These are phyloP conservation scores for Geosmithia putterillii DNA, from an alignment of 2,329 filamentous ascomycete species.

Conservation along the genomic window DNA sequence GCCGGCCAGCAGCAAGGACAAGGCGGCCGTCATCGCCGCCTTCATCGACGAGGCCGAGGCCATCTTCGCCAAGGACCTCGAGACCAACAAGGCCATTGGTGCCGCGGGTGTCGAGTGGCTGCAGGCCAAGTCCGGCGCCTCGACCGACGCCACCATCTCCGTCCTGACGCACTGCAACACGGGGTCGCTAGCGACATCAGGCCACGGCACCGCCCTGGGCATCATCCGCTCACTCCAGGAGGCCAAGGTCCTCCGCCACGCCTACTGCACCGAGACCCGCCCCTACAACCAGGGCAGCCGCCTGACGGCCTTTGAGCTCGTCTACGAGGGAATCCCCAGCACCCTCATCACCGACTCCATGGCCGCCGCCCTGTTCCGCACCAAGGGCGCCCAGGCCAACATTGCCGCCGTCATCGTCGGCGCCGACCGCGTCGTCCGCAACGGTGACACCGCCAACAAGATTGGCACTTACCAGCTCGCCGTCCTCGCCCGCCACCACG, in stretches of 20 bases:
- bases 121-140: constrained; percentile 39
- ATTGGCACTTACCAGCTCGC: constrained; percentile 91
- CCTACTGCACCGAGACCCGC: constrained; percentile 92
- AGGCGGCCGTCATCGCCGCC: constrained; percentile 46
- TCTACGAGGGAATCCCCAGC: constrained; percentile 81
- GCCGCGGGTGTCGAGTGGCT: constrained; percentile 78
- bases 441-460: constrained; percentile 97
- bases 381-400: constrained; percentile 47
- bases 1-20: constrained; percentile 25
- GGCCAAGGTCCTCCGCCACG: constrained; percentile 57
- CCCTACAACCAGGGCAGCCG: constrained; percentile 97
- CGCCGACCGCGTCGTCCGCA: constrained; percentile 87
- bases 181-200: constrained; percentile 88
- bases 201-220: constrained; percentile 91
- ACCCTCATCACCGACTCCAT: constrained; percentile 95
- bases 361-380: constrained; percentile 72
- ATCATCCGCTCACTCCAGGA: constrained; percentile 77
- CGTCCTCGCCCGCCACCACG: constrained; percentile 79
- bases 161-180: constrained; percentile 98
- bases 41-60: constrained; percentile 74
- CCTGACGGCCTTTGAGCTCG: constrained; percentile 91
- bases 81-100: constrained; percentile 81
- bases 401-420: constrained; percentile 87
- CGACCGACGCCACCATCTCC: constrained; percentile 44
- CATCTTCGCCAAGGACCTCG: constrained; percentile 77